Percentiles rank a stretch among this genome's conserved stretches.
Conservation (phyloP, 345 rosid genomes). For the Boechera stricta region DNA sequence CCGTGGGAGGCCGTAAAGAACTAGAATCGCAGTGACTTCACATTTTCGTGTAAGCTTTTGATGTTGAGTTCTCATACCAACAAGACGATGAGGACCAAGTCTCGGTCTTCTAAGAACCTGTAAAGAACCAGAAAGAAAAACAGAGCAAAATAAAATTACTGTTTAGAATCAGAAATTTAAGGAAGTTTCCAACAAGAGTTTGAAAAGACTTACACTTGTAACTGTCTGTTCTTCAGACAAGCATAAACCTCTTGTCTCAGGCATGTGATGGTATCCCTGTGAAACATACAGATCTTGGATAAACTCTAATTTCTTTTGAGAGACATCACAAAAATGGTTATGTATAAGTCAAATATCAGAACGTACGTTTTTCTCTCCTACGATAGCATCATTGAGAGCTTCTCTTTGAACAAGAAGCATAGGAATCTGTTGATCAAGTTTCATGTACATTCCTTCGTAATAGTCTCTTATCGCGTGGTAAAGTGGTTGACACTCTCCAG, state of each 20-base stretch:
- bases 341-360: background rate
- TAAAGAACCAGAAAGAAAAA: slow-evolving; percentile 23
- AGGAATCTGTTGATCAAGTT: slow-evolving; percentile 87
- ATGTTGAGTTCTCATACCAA: slow-evolving; percentile 79
- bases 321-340: background rate
- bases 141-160: background rate
- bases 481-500: slow-evolving; percentile 93
- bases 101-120: slow-evolving; percentile 72
- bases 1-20: slow-evolving; percentile 97
- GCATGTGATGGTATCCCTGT: slow-evolving; percentile 96
- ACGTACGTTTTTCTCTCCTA: slow-evolving; percentile 80
- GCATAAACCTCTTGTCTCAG: slow-evolving; percentile 96
- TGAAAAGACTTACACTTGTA: slow-evolving; percentile 65
- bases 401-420: slow-evolving; percentile 96
- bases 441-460: slow-evolving; percentile 96
- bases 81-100: slow-evolving; percentile 65
- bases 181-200: slow-evolving; percentile 3
- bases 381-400: slow-evolving; percentile 92
- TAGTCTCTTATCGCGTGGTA: slow-evolving; percentile 92
- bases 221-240: slow-evolving; percentile 97
- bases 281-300: slow-evolving; percentile 13
- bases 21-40: slow-evolving; percentile 96
- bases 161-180: background rate
- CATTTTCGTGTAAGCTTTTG: slow-evolving; percentile 82
- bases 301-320: background rate